Evolutionary conservation across 371 early-diverging fungal species (phyloP).

Genomic region (Actinomucor elegans): DNA sequence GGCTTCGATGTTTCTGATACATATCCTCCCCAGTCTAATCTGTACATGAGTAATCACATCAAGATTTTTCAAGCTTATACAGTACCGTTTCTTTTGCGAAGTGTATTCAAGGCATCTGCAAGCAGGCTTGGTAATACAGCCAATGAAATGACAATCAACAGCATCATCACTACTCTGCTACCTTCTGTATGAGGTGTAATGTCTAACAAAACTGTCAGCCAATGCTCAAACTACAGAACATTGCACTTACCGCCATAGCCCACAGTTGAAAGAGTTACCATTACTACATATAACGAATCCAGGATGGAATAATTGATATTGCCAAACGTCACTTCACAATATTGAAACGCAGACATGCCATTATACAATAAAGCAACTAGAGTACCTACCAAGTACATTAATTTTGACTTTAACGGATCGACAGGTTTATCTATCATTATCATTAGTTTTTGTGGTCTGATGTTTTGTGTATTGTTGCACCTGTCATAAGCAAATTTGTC

Average conservation of each 20-base stretch:
- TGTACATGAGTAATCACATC: neutral
- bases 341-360: slow-evolving; percentile 71
- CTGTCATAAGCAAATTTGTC: slow-evolving; percentile 55
- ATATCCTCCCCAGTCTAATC: slow-evolving; percentile 43
- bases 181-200: slow-evolving; percentile 64
- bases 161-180: slow-evolving; percentile 66
- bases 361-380: slow-evolving; percentile 67
- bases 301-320: slow-evolving; percentile 47
- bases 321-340: slow-evolving; percentile 64
- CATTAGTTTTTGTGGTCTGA: no score
- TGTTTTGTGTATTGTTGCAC: no score
- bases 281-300: slow-evolving; percentile 60
- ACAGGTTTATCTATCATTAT: slow-evolving; percentile 45
- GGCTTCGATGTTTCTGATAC: slow-evolving; percentile 48
- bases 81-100: slow-evolving; percentile 49
- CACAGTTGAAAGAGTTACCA: slow-evolving; percentile 74
- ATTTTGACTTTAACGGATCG: slow-evolving; percentile 59
- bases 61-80: neutral
- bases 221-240: neutral
- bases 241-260: slow-evolving; percentile 65
- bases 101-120: slow-evolving; percentile 55
- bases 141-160: slow-evolving; percentile 67
- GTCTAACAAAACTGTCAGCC: slow-evolving; percentile 37
- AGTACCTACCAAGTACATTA: slow-evolving; percentile 62
- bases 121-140: slow-evolving; percentile 64